phyloP scores from a whole-genome alignment of 805 yeast genomes.

The Schizosaccharomyces osmophilus region DNA sequence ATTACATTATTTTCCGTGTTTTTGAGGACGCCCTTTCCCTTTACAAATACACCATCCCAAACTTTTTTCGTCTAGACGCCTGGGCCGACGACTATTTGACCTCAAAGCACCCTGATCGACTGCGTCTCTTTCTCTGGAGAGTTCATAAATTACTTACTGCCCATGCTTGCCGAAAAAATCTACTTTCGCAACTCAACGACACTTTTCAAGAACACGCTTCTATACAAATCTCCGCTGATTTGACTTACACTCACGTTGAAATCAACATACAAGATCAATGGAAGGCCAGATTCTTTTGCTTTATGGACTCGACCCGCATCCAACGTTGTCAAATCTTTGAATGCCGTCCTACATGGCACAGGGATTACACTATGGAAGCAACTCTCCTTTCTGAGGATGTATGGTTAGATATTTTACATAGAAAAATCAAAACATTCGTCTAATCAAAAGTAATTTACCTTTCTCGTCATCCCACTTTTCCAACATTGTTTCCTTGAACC shows the following conservation, averaged over 20 bases:
- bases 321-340: background rate
- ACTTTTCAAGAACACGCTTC: background rate
- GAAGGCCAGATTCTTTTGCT: background rate
- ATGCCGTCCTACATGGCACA: too few species aligned
- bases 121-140: background rate
- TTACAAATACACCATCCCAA: background rate
- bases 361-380: too few species aligned
- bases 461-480: too few species aligned
- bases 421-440: too few species aligned
- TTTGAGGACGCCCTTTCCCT: background rate
- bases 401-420: too few species aligned
- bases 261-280: background rate
- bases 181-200: background rate
- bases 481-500: too few species aligned
- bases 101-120: background rate
- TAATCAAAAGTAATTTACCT: too few species aligned
- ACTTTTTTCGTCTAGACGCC: background rate
- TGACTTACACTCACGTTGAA: background rate
- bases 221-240: background rate
- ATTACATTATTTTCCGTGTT: background rate
- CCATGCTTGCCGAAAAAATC: background rate
- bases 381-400: too few species aligned
- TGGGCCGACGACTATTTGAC: background rate
- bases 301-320: background rate
- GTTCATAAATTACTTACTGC: background rate